These are phyloP conservation scores for Gypsophila paniculata DNA, from an alignment of 179 eudicot genomes.

Conservation along the genomic window DNA sequence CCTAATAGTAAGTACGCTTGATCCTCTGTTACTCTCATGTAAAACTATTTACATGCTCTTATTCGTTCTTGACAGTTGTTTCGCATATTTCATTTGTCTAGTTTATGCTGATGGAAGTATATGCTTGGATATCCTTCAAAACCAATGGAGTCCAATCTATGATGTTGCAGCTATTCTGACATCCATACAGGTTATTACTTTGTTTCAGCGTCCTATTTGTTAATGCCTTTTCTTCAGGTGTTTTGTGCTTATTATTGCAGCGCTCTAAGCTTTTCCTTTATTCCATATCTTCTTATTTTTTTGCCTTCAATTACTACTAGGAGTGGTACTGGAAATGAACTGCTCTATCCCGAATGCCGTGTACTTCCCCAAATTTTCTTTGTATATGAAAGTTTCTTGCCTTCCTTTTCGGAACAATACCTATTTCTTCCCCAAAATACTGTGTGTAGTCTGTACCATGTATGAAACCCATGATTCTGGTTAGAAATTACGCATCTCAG, in stretches of 20 bases:
- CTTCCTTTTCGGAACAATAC: too few relatives aligned
- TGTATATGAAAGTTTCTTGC: too few relatives aligned
- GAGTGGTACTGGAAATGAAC: too few relatives aligned
- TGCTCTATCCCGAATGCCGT: too few relatives aligned
- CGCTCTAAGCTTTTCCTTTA: too few relatives aligned
- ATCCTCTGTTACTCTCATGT: background rate
- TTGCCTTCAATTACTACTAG: too few relatives aligned
- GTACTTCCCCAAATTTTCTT: too few relatives aligned
- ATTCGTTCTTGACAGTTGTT: constrained; percentile 6
- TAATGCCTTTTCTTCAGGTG: background rate
- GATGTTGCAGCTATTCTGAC: constrained; percentile 68
- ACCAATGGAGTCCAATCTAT: constrained; percentile 71
- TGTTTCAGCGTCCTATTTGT: background rate
- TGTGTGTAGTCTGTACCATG: too few relatives aligned
- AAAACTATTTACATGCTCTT: background rate
- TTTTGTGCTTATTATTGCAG: background rate
- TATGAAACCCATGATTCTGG: background rate
- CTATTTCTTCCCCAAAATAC: too few relatives aligned
- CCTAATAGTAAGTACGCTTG: constrained; percentile 59
- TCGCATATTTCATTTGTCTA: constrained; percentile 25
- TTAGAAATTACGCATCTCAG: background rate
- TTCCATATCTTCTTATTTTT: too few relatives aligned
- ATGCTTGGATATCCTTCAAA: constrained; percentile 66
- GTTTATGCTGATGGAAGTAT: constrained; percentile 77
- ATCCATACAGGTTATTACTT: constrained; percentile 49